A percentile compares a stretch with the other conserved stretches of the same genome.
Evolutionary conservation across 164 flowering plant species (phyloP).

Genomic region (Piper betle): DNA sequence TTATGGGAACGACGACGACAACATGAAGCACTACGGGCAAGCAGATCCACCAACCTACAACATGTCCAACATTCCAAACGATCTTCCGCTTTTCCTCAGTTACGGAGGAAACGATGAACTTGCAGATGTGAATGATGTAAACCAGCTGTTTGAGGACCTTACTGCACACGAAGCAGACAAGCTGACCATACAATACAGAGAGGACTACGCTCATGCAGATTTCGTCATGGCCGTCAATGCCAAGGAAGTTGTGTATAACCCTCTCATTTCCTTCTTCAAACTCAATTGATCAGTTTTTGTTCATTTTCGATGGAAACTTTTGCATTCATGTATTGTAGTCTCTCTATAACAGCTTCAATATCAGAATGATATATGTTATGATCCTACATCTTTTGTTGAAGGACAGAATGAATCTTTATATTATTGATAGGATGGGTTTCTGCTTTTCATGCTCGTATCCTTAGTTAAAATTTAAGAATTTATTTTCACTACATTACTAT

Average conservation of each 20-base stretch:
- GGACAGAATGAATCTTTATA: too few species aligned
- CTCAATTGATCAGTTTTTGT: constrained; percentile 11
- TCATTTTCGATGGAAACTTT: too few species aligned
- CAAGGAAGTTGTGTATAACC: constrained; percentile 49
- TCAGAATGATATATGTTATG: too few species aligned
- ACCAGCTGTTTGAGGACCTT: constrained; percentile 33
- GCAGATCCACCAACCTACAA: constrained; percentile 57
- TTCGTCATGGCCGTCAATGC: constrained; percentile 56
- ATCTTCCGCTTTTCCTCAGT: constrained; percentile 59
- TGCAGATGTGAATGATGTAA: constrained; percentile 54
- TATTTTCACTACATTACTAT: too few species aligned
- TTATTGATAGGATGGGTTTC: too few species aligned
- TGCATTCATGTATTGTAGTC: too few species aligned
- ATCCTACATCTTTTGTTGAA: too few species aligned
- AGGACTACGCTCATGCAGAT: constrained; percentile 76
- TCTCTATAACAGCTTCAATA: too few species aligned
- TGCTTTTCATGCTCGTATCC: too few species aligned
- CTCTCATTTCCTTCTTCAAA: constrained; percentile 51
- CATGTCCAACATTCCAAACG: constrained; percentile 48
- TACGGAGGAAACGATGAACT: constrained; percentile 67
- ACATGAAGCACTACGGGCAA: constrained; percentile 54
- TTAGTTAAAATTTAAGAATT: too few species aligned
- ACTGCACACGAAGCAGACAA: constrained; percentile 45
- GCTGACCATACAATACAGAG: constrained; percentile 32
- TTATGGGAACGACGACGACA: constrained; percentile 31